Conservation (phyloP, 2,329 filamentous ascomycete species). For the Ophiostoma ips region DNA sequence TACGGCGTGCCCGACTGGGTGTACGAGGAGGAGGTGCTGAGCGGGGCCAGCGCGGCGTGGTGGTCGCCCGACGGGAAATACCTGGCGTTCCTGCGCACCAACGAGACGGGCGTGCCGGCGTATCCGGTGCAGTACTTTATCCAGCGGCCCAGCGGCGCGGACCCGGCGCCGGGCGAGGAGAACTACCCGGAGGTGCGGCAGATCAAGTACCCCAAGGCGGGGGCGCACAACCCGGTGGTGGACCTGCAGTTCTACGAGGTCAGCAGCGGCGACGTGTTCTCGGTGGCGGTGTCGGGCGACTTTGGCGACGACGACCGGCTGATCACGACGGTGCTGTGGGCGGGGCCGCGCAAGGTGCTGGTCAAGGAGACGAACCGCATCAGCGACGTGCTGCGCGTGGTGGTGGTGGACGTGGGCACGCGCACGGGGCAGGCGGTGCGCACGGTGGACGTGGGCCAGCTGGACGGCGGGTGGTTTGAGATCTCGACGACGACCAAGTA, state of each 20-base stretch:
- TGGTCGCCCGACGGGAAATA: constrained; percentile 86
- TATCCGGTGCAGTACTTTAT: constrained; percentile 92
- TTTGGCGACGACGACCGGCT: constrained; percentile 73
- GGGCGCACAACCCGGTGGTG: constrained; percentile 83
- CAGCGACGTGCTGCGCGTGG: constrained; percentile 77
- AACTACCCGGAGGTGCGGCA: constrained; percentile 78
- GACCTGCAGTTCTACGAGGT: constrained; percentile 83
- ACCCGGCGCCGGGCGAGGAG: constrained; percentile 58
- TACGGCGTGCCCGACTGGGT: constrained; percentile 98
- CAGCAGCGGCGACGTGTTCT: constrained; percentile 60
- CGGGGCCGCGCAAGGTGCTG: constrained; percentile 59
- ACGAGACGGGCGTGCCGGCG: constrained; percentile 82
- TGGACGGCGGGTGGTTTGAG: constrained; percentile 98
- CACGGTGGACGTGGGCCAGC: constrained; percentile 59
- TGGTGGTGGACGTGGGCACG: constrained; percentile 64
- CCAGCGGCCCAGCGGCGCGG: constrained; percentile 64
- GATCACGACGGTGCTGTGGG: constrained; percentile 90
- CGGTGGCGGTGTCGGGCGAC: constrained; percentile 60
- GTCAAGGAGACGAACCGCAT: constrained; percentile 90
- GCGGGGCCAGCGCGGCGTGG: constrained; percentile 74
- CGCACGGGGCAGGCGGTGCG: constrained; percentile 68
- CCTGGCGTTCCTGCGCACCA: constrained; percentile 81
- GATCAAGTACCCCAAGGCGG: constrained; percentile 97
- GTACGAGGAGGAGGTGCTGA: constrained; percentile 74
- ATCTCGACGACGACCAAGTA: constrained; percentile 75